Base-by-base conservation (phyloP, 306 rosid species). In the Prunus mume region DNA sequence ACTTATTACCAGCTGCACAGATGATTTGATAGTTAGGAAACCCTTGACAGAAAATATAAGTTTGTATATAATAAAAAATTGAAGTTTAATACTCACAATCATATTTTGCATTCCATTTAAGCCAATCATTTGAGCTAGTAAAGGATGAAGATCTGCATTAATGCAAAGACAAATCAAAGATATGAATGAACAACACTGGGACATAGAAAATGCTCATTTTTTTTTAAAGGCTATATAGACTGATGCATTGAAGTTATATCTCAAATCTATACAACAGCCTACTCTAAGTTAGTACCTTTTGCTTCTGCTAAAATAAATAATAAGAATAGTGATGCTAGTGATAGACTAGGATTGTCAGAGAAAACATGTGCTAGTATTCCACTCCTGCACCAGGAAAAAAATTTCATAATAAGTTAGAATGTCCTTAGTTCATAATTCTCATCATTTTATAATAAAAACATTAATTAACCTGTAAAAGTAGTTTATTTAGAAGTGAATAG, bases 141-240 rank as follows among this genome's bases (percentile, higher is more conserved):
- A 58, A 82, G 77, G 75, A 84, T 93, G 91, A 77, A 90, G 89
- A 87, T 93, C 97, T 90, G 86, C 80, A 88, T 71, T 74, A 46
- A 63, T 43, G 38, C 78, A 77, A 78, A 72, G 27, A 41, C 10
- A 18, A 80, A 56, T 27, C 25, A 81, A 76, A 73, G 47, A 66
- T 67, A 38, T 69, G 58, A 56, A 38, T 69, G 58, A 56, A 5
- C 25, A 45, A 30, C 61, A 57, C 15, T 13, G 18, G 6, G 32
- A 41, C 25, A 32, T 6, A 62, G 17, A 19, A 24, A 12, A 34
- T 38, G 9, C 43, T 38, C 43, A 7, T 38, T 38, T 38, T 19
- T 7, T 1, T 14, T 8, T 38, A 74, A 18, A 32, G 13, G 17
- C 27, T 12, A 24, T 61, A 51, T 61, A 55, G 47, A 34, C 28